Percentiles rank a stretch among this genome's conserved stretches.
phyloP scores from a whole-genome alignment of 169 alveolate genomes.

The Plasmodium billcollinsi region DNA sequence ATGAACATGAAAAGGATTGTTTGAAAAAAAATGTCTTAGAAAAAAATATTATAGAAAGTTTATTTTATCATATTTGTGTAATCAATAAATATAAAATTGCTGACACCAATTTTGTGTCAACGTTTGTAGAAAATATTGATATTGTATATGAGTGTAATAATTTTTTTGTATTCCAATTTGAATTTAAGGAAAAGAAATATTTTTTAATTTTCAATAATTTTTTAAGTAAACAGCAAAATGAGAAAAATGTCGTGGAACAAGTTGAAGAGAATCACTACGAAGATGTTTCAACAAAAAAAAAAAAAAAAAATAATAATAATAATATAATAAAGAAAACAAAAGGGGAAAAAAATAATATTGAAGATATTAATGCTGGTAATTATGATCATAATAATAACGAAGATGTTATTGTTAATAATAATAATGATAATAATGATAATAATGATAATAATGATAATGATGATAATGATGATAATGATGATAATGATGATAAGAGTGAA shows the following conservation, averaged over 20 bases:
- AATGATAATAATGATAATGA: too few species aligned
- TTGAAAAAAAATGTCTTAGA: slow-evolving; percentile 30
- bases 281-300: neutral
- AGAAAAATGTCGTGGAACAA: neutral
- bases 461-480: neutral
- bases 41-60: slow-evolving; percentile 50
- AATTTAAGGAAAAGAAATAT: slow-evolving; percentile 42
- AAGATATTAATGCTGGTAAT: neutral
- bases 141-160: slow-evolving; percentile 34
- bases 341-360: neutral
- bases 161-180: slow-evolving; percentile 45
- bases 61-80: slow-evolving; percentile 62
- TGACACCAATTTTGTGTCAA: slow-evolving; percentile 29
- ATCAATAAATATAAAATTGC: slow-evolving; percentile 26
- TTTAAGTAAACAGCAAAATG: neutral
- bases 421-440: neutral
- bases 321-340: neutral
- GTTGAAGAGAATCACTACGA: too few species aligned
- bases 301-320: neutral
- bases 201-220: slow-evolving; percentile 61
- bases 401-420: too few species aligned
- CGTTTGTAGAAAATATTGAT: slow-evolving; percentile 35
- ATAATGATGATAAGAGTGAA: neutral
- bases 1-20: slow-evolving; percentile 46
- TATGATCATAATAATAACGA: too few species aligned